Conservation (phyloP, 768 basidiomycete genomes). For the Melanogaster broomeanus region DNA sequence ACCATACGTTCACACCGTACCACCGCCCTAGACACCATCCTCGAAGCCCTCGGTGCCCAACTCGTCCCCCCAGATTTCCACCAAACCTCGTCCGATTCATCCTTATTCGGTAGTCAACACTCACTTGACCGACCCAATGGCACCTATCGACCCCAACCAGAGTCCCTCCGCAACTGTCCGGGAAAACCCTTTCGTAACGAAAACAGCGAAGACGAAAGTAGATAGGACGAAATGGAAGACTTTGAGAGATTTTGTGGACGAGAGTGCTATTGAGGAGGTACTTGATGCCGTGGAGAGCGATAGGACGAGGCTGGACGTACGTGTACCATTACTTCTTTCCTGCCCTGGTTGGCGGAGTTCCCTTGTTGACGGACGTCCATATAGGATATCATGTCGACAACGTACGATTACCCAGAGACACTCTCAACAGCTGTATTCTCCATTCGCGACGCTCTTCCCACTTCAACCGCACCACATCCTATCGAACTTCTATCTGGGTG, state of each 20-base stretch:
- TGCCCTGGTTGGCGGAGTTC: neutral
- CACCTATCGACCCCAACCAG: constrained; percentile 40
- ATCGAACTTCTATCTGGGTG: constrained; percentile 44
- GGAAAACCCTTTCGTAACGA: constrained; percentile 19
- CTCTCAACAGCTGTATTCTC: constrained; percentile 54
- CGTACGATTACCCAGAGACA: constrained; percentile 68
- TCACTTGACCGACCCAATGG: constrained; percentile 43
- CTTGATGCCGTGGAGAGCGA: constrained; percentile 75
- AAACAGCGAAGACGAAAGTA: constrained; percentile 18
- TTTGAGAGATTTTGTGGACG: constrained; percentile 83
- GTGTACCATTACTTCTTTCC: constrained; percentile 21
- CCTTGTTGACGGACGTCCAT: neutral
- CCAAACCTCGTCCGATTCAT: constrained; percentile 62
- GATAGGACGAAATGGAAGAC: constrained; percentile 77
- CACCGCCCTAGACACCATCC: constrained; percentile 62
- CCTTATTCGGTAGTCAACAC: constrained; percentile 79
- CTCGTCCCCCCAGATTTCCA: constrained; percentile 80
- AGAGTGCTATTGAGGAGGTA: constrained; percentile 76
- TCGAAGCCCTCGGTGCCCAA: constrained; percentile 73
- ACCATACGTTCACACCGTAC: constrained; percentile 56
- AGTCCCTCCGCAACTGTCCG: constrained; percentile 34
- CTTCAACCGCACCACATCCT: constrained; percentile 33
- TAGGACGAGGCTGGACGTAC: constrained; percentile 64
- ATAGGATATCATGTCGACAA: constrained; percentile 62
- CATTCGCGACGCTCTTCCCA: constrained; percentile 56